phyloP scores from a whole-genome alignment of 495 filamentous ascomycete species.

The Copromyces sp. region DNA sequence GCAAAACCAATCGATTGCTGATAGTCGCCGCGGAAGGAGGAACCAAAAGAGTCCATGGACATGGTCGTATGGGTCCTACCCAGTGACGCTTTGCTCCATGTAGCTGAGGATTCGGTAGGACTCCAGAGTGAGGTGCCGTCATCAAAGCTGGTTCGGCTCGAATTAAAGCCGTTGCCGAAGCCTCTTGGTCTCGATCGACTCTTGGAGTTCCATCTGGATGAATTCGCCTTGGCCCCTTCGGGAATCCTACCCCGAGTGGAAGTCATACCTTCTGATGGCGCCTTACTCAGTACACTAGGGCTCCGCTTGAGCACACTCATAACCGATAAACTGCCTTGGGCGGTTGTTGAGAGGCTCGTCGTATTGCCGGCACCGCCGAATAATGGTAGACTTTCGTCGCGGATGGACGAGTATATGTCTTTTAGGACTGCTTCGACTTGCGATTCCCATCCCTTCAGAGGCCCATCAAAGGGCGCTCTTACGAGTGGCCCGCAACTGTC shows the following conservation, averaged over 20 bases:
- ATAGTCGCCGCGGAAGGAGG: slow-evolving; percentile 72
- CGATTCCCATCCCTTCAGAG: slow-evolving; percentile 72
- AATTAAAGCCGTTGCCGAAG: slow-evolving; percentile 77
- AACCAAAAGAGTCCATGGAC: slow-evolving; percentile 80
- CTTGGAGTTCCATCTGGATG: slow-evolving; percentile 70
- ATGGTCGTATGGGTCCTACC: slow-evolving; percentile 83
- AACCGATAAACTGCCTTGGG: slow-evolving; percentile 36
- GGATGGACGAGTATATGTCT: slow-evolving; percentile 84
- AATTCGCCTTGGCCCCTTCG: slow-evolving; percentile 49
- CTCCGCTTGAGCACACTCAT: slow-evolving; percentile 69
- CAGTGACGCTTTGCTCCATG: slow-evolving; percentile 90
- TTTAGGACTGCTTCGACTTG: slow-evolving; percentile 85
- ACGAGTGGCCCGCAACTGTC: slow-evolving; percentile 60
- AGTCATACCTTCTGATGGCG: slow-evolving; percentile 61
- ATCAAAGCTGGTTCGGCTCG: slow-evolving; percentile 87
- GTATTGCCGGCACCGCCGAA: slow-evolving; percentile 50
- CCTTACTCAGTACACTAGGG: slow-evolving; percentile 85
- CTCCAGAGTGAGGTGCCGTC: slow-evolving; percentile 87
- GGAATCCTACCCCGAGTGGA: slow-evolving; percentile 60
- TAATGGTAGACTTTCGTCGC: slow-evolving; percentile 72
- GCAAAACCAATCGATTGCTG: slow-evolving; percentile 97
- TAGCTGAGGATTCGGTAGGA: slow-evolving; percentile 63
- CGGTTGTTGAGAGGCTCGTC: slow-evolving; percentile 31
- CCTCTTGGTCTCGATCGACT: slow-evolving; percentile 73
- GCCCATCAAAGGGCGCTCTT: slow-evolving; percentile 65